phyloP scores from a whole-genome alignment of 257 asterid genomes.

The Cinchona pubescens region DNA sequence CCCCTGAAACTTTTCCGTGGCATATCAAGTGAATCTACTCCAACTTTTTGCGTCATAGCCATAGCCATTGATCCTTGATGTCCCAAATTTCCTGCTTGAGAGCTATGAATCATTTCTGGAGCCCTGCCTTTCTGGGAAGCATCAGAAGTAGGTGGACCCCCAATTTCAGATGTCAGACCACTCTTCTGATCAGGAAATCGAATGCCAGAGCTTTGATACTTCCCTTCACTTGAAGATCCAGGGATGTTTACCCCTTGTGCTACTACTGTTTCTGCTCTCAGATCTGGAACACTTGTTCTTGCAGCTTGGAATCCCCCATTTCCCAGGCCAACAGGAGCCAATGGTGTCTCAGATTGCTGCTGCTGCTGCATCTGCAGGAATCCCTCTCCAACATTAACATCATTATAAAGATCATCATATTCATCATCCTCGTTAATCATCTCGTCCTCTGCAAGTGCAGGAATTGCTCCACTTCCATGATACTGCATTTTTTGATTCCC shows the following conservation, averaged over 20 bases:
- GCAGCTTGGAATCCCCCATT: constrained; percentile 51
- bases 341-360: constrained; percentile 46
- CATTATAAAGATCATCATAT: constrained; percentile 55
- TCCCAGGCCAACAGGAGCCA: constrained; percentile 40
- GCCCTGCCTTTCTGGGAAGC: constrained; percentile 22
- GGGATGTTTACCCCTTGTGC: constrained; percentile 40
- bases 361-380: constrained; percentile 44
- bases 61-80: constrained; percentile 45
- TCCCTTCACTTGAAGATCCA: constrained; percentile 43
- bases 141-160: constrained; percentile 30
- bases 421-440: constrained; percentile 56
- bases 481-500: constrained; percentile 61
- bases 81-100: constrained; percentile 51
- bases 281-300: constrained; percentile 36
- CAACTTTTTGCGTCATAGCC: constrained; percentile 34
- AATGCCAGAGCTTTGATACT: constrained; percentile 29
- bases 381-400: constrained; percentile 56
- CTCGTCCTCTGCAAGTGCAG: constrained; percentile 85
- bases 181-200: constrained; percentile 54
- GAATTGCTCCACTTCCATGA: constrained; percentile 69
- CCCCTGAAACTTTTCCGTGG: constrained; percentile 41
- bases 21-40: constrained; percentile 34
- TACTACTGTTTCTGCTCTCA: constrained; percentile 38
- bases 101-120: constrained; percentile 32
- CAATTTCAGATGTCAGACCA: constrained; percentile 34